These are phyloP conservation scores for Ajuga chamaepitys DNA, from an alignment of 257 asterid species.

Conservation along the genomic window DNA sequence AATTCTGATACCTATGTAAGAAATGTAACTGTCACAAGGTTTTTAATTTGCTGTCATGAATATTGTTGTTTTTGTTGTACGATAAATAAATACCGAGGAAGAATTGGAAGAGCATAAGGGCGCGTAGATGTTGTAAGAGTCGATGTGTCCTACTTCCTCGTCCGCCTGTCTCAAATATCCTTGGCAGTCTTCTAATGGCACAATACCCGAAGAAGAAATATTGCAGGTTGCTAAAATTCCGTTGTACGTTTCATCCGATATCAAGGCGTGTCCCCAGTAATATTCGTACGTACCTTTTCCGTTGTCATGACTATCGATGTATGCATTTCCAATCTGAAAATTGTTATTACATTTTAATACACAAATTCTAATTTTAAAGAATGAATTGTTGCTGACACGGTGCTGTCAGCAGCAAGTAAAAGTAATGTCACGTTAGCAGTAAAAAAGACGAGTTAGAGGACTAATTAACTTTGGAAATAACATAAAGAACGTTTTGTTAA, in stretches of 20 bases:
- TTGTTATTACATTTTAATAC: not conserved
- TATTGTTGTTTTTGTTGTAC: not conserved
- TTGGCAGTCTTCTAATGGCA: constrained; percentile 14
- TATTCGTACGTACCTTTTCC: constrained; percentile 30
- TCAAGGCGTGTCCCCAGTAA: constrained; percentile 49
- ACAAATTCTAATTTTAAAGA: too few species aligned
- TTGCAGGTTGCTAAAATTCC: constrained; percentile 38
- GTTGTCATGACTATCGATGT: constrained; percentile 24
- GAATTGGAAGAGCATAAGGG: constrained; percentile 31
- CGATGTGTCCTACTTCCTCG: constrained; percentile 5
- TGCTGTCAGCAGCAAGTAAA: too few species aligned
- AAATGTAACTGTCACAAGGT: not conserved
- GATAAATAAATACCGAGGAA: not conserved
- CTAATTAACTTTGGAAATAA: too few species aligned
- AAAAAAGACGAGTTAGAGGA: too few species aligned
- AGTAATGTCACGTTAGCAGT: too few species aligned
- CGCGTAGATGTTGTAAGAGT: constrained; percentile 32
- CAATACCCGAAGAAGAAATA: constrained; percentile 21
- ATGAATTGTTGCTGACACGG: too few species aligned
- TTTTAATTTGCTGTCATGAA: not conserved
- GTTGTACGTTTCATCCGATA: constrained; percentile 48
- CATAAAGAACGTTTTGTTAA: too few species aligned
- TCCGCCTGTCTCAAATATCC: not conserved
- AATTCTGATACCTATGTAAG: constrained; percentile 7
- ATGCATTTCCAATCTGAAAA: constrained; percentile 58